phyloP scores from a whole-genome alignment of 371 early-diverging fungal species.

The Mortierella polycephala region DNA sequence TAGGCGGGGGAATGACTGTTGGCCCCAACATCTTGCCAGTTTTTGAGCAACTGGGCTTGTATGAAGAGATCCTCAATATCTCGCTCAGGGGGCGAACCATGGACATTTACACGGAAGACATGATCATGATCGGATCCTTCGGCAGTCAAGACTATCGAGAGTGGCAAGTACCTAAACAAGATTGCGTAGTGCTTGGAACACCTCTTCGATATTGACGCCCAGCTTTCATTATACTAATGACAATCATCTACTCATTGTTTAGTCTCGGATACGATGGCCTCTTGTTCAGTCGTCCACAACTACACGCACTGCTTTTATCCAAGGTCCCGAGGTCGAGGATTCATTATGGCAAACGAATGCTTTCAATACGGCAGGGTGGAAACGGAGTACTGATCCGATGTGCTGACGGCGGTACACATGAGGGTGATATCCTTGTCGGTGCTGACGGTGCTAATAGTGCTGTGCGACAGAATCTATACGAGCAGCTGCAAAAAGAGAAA shows the following conservation, averaged over 20 bases:
- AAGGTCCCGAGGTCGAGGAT: constrained; percentile 7
- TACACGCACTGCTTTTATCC: constrained; percentile 21
- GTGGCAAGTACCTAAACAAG: too few species aligned
- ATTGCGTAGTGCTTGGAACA: too few species aligned
- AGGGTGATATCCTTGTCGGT: constrained; percentile 35
- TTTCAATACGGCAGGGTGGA: constrained; percentile 20
- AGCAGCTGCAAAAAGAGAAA: constrained; percentile 18
- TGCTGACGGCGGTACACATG: constrained; percentile 13
- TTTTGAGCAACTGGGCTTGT: constrained; percentile 30
- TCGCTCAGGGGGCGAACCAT: constrained; percentile 13
- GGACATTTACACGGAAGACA: constrained; percentile 22
- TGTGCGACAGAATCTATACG: constrained; percentile 33
- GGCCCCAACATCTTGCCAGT: constrained; percentile 19
- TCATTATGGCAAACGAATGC: constrained; percentile 14
- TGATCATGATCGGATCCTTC: constrained; percentile 10
- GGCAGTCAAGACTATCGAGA: too few species aligned
- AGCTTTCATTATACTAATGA: neutral
- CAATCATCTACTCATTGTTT: neutral
- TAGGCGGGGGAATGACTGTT: constrained; percentile 27
- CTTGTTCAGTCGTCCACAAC: constrained; percentile 27
- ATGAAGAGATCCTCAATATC: constrained; percentile 21
- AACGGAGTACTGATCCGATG: constrained; percentile 21
- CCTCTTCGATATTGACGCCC: too few species aligned
- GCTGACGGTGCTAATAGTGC: constrained; percentile 42
- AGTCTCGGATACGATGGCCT: constrained; percentile 19